Evolutionary conservation across 164 flowering plant genomes (phyloP).

Genomic region (Stephania cephalantha): DNA sequence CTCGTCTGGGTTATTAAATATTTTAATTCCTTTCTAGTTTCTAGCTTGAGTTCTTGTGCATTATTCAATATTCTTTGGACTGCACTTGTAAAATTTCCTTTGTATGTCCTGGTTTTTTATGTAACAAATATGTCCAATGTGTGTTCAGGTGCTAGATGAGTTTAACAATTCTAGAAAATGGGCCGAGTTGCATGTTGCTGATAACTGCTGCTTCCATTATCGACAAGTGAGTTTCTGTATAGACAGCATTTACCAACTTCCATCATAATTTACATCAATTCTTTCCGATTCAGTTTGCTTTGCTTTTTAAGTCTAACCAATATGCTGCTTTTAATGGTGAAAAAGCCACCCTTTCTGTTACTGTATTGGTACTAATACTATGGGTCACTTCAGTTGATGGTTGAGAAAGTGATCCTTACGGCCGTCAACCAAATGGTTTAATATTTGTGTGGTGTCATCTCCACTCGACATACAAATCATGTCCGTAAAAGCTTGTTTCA

Average conservation of each 20-base stretch:
- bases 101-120: background rate
- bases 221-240: conserved; percentile 51
- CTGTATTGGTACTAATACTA: background rate
- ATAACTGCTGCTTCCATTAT: conserved; percentile 84
- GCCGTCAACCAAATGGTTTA: background rate
- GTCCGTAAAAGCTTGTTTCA: background rate
- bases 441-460: background rate
- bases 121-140: conserved; percentile 3
- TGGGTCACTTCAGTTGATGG: background rate
- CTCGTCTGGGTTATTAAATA: background rate
- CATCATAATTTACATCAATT: background rate
- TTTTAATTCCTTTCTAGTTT: background rate
- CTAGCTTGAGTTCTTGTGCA: background rate
- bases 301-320: background rate
- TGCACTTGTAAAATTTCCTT: background rate
- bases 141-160: conserved; percentile 50
- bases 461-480: background rate
- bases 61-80: background rate
- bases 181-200: conserved; percentile 82
- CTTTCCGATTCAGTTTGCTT: background rate
- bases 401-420: background rate
- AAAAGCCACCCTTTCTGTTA: background rate
- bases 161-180: conserved; percentile 55
- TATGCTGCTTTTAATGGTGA: background rate
- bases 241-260: background rate